These are phyloP conservation scores for Lasiodiplodia citricola DNA, from an alignment of 2,329 filamentous ascomycete species.

Conservation along the genomic window DNA sequence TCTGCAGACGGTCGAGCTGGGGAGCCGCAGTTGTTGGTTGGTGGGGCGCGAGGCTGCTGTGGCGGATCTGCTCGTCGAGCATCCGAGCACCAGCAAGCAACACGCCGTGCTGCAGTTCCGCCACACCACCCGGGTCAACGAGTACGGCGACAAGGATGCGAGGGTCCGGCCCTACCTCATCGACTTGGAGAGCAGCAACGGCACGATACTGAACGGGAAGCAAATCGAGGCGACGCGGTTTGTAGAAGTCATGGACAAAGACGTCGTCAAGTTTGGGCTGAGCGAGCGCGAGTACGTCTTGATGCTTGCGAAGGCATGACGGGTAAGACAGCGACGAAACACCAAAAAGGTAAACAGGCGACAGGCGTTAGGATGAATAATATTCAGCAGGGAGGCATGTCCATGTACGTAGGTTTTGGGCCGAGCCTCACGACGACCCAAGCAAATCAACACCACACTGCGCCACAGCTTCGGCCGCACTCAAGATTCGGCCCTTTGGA, in stretches of 20 bases:
- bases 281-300: constrained; percentile 95
- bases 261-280: constrained; percentile 85
- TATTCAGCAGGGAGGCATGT: neutral
- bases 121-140: constrained; percentile 79
- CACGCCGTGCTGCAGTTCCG: constrained; percentile 96
- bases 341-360: neutral
- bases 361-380: neutral
- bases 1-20: constrained; percentile 80
- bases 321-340: neutral
- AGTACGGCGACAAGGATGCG: constrained; percentile 83
- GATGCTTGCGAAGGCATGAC: constrained; percentile 67
- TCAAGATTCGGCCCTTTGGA: constrained; percentile 24
- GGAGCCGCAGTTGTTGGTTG: constrained; percentile 84
- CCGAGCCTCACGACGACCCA: neutral
- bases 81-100: constrained; percentile 93
- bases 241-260: constrained; percentile 84
- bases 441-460: constrained; percentile 10
- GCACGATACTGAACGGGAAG: constrained; percentile 81
- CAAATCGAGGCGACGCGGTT: constrained; percentile 76
- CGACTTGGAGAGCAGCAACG: constrained; percentile 92
- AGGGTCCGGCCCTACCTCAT: constrained; percentile 80
- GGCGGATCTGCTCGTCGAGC: constrained; percentile 82
- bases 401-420: neutral
- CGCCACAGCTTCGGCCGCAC: constrained; percentile 14
- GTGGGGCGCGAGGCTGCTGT: constrained; percentile 81